Conservation (phyloP, 371 early-diverging fungal genomes). For the Rhizopus arrhizus region DNA sequence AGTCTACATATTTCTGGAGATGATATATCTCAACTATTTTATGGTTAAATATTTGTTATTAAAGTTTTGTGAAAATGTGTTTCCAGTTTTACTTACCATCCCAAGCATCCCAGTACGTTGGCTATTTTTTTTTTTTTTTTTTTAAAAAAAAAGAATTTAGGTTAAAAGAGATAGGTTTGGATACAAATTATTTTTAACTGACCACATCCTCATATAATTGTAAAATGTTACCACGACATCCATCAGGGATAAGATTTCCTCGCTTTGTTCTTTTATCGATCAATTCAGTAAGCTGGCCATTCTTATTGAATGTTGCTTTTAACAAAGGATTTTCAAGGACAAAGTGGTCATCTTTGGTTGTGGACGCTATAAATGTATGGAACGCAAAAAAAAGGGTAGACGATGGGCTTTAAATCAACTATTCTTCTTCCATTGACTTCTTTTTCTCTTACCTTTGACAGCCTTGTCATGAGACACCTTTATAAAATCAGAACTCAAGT, state of each 20-base stretch:
- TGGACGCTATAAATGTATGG: conserved; percentile 30
- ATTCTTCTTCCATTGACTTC: not conserved
- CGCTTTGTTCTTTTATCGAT: conserved; percentile 57
- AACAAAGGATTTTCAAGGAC: conserved; percentile 77
- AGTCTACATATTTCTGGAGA: conserved; percentile 39
- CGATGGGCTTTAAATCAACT: too few species aligned
- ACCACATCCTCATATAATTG: conserved; percentile 84
- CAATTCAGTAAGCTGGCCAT: conserved; percentile 73
- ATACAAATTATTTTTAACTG: conserved; percentile 18
- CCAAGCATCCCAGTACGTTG: conserved; percentile 84
- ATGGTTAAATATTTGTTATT: not conserved
- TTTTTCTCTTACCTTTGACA: conserved; percentile 26
- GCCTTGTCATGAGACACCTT: conserved; percentile 10
- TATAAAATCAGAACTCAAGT: conserved; percentile 15
- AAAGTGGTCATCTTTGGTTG: conserved; percentile 34
- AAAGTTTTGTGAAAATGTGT: not conserved
- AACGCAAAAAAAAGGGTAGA: not conserved
- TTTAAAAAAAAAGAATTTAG: not conserved
- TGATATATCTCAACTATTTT: conserved; percentile 50
- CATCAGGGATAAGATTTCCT: conserved; percentile 73
- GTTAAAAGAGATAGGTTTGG: not conserved
- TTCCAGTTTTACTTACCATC: conserved; percentile 31
- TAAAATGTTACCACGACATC: conserved; percentile 76
- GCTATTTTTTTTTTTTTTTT: conserved; percentile 32
- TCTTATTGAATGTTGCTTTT: conserved; percentile 64